Percentiles rank a stretch among this genome's conserved stretches.
phyloP scores from a whole-genome alignment of 139 green algal species.

The Desmodesmus armatus region DNA sequence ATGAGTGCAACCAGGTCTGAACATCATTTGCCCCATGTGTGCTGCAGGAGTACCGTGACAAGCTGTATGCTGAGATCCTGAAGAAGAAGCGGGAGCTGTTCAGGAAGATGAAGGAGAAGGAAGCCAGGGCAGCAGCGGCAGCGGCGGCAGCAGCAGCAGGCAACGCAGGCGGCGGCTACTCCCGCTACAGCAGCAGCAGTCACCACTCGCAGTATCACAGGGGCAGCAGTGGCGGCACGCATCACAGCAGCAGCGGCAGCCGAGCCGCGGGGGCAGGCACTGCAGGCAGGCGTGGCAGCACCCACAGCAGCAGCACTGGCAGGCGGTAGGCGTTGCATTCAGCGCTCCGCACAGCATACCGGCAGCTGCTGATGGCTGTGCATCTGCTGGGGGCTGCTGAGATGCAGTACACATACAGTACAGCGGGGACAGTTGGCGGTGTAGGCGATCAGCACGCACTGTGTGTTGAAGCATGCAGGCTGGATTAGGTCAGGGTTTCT shows the following conservation, averaged over 20 bases:
- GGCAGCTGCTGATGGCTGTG: too few species aligned
- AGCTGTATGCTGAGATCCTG: slow-evolving; percentile 34
- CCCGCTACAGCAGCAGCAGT: slow-evolving; percentile 10
- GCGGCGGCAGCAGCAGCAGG: slow-evolving; percentile 9
- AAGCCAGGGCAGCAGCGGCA: slow-evolving; percentile 26
- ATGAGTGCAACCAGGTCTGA: too few species aligned
- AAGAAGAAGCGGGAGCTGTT: slow-evolving; percentile 29
- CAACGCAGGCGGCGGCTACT: background rate
- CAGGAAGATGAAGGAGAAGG: slow-evolving; percentile 33
- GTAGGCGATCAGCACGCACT: too few species aligned
- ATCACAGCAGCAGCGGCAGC: background rate
- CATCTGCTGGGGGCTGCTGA: too few species aligned
- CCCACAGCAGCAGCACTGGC: too few species aligned
- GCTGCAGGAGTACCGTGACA: slow-evolving; percentile 33
- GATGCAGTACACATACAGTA: too few species aligned
- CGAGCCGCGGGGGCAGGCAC: background rate
- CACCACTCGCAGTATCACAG: background rate
- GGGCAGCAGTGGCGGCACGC: background rate
- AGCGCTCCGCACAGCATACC: too few species aligned
- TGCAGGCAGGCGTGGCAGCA: background rate
- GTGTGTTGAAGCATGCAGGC: too few species aligned
- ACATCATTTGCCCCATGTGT: too few species aligned
- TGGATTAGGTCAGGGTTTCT: too few species aligned
- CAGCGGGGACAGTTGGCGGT: too few species aligned
- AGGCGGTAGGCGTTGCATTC: too few species aligned